A percentile compares a stretch with the other conserved stretches of the same genome.
These are phyloP conservation scores for Talaromyces albobiverticillius DNA, from an alignment of 2,329 filamentous ascomycete genomes.

Conservation along the genomic window DNA sequence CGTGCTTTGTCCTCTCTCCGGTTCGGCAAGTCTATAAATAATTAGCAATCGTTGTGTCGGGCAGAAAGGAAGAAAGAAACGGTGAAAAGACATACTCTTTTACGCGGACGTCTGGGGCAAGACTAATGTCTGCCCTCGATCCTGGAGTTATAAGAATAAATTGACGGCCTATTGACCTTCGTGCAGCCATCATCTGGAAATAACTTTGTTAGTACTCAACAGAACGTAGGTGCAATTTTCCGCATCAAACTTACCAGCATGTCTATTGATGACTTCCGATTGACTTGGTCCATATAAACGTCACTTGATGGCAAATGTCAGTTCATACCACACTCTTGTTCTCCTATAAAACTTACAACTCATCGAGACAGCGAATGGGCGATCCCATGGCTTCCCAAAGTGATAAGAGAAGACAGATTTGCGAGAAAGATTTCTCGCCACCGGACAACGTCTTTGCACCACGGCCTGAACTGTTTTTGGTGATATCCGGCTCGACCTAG, in stretches of 20 bases:
- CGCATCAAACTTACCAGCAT: conserved; percentile 68
- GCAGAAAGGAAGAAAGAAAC: not conserved
- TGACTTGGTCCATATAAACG: conserved; percentile 98
- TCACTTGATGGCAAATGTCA: conserved; percentile 51
- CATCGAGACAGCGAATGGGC: conserved; percentile 88
- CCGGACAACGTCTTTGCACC: conserved; percentile 91
- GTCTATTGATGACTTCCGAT: conserved; percentile 85
- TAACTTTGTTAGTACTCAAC: not conserved
- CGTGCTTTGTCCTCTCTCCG: conserved; percentile 43
- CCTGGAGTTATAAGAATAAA: conserved; percentile 97
- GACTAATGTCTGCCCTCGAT: conserved; percentile 59
- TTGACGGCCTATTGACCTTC: conserved; percentile 82
- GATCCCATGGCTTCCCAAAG: conserved; percentile 99
- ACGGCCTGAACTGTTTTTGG: conserved; percentile 67
- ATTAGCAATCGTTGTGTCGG: not conserved
- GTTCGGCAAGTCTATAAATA: conserved; percentile 38
- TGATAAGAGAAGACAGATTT: conserved; percentile 85
- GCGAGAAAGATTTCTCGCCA: conserved; percentile 96
- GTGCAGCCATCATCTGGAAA: conserved; percentile 71
- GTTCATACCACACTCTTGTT: no score
- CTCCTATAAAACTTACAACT: conserved; percentile 60
- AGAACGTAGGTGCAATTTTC: not conserved
- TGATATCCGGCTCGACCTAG: conserved; percentile 65
- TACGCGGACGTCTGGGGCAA: conserved; percentile 43
- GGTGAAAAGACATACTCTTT: conserved; percentile 37